Evolutionary conservation across 2,329 filamentous ascomycete species (phyloP), one percentile per base, ranked within the genome.

Genomic region (Macrophomina pseudophaseolina): DNA sequence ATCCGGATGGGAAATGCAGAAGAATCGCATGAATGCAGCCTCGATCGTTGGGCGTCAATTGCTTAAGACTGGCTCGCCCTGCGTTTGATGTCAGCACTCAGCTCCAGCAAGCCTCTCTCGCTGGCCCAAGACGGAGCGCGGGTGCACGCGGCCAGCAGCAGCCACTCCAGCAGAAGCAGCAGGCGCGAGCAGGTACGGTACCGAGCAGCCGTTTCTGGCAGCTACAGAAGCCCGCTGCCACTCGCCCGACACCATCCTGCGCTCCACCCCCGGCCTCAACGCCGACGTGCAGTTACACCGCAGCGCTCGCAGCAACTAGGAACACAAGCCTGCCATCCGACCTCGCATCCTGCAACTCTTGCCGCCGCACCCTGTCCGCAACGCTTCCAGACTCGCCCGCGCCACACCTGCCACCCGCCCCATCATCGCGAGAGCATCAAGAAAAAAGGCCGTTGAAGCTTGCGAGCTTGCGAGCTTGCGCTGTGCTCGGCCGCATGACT

Each of bases 21-120:
- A 60, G 56, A 60, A 60, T 49, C 58, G 58, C 58, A 62, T 62
- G 58, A 62, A 62, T 62, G 58, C 58, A 62, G 58, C 58, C 58
- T 62, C 58, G 58, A 62, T 49, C 58, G 58, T 62, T 62, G 58
- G 58, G 58, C 58, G n/a, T 49, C 58, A 49, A 62, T 49, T 35
- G 58, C 44, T 62, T 49, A 62, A 62, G 58, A 62, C 16, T 6
- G 35, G 18, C 8, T 49, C 58, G 58, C 58, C 58, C 44, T 62
- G 58, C 46, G 58, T 38, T 12, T 23, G 5, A 44, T 44, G 56
- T 60, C 56, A 60, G 56, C 42, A 18, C 58, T 49, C 58, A 49
- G 32, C 58, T 30, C 54, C 54, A 11, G 14, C 51, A 28, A 33
- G 42, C 42, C 42, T n/a, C 42, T 14, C 5, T 9, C 42, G 42